phyloP scores from a whole-genome alignment of 169 alveolate species.

The Cryptosporidium andersoni region DNA sequence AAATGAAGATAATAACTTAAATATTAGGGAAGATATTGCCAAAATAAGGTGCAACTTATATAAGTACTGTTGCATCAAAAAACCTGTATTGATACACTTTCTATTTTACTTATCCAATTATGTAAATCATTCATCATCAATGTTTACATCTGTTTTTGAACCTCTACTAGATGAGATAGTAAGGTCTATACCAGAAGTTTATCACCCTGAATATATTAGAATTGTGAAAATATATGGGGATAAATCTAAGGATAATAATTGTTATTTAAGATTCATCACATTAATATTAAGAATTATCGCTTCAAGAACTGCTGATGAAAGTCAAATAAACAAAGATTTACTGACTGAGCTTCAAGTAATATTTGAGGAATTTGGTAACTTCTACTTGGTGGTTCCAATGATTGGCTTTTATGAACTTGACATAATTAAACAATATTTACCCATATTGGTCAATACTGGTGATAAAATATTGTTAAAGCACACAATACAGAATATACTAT shows the following conservation, averaged over 20 bases:
- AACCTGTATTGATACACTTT: conserved; percentile 23
- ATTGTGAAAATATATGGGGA: too few relatives aligned
- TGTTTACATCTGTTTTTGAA: too few relatives aligned
- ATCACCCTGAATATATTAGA: too few relatives aligned
- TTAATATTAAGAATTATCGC: neutral
- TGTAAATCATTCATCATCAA: neutral
- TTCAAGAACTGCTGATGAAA: neutral
- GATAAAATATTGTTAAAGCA: conserved; percentile 42
- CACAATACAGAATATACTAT: conserved; percentile 13
- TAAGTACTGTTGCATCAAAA: conserved; percentile 20
- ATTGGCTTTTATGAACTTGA: conserved; percentile 48
- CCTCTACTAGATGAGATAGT: too few relatives aligned
- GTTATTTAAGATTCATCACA: neutral
- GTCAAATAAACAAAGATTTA: conserved; percentile 2
- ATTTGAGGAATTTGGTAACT: conserved; percentile 16
- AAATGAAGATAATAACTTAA: neutral
- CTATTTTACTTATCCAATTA: neutral
- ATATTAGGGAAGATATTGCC: neutral
- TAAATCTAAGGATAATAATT: neutral
- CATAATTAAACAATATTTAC: conserved; percentile 29
- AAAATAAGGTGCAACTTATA: neutral
- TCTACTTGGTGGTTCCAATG: conserved; percentile 14
- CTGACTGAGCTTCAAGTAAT: conserved; percentile 17
- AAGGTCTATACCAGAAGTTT: too few relatives aligned
- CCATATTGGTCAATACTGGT: conserved; percentile 19